Conservation (phyloP, 1,139 yeast species). For the Meyerozyma carpophila region DNA sequence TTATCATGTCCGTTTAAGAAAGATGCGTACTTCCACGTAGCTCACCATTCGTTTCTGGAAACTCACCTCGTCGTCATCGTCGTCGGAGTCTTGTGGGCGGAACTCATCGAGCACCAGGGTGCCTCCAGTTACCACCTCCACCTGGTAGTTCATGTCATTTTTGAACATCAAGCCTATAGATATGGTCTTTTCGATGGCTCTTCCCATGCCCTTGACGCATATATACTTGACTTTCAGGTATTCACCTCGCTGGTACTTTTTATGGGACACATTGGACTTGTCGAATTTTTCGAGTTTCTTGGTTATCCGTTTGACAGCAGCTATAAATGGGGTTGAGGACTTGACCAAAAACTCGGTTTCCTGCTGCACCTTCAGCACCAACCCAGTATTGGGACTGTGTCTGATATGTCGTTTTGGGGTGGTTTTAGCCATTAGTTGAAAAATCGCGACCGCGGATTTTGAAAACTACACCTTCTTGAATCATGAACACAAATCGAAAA, state of each 20-base stretch:
- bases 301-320: slow-evolving; percentile 54
- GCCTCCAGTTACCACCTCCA: slow-evolving; percentile 54
- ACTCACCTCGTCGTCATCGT: slow-evolving; percentile 32
- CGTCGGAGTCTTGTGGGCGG: slow-evolving; percentile 15
- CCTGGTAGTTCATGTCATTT: slow-evolving; percentile 36
- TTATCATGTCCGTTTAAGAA: slow-evolving; percentile 25
- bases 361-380: slow-evolving; percentile 26
- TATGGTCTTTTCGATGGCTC: slow-evolving; percentile 50
- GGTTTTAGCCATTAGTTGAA: not conserved
- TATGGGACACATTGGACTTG: slow-evolving; percentile 20
- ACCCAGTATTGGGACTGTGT: slow-evolving; percentile 38
- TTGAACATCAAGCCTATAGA: slow-evolving; percentile 50
- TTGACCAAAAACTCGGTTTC: slow-evolving; percentile 53
- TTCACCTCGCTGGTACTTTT: slow-evolving; percentile 34
- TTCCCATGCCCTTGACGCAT: slow-evolving; percentile 65
- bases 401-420: slow-evolving; percentile 23
- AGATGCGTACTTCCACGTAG: slow-evolving; percentile 51
- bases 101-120: slow-evolving; percentile 64
- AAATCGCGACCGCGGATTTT: not conserved
- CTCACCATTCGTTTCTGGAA: slow-evolving; percentile 52
- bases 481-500: not conserved
- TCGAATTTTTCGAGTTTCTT: slow-evolving; percentile 39
- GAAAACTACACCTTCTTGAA: not conserved
- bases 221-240: slow-evolving; percentile 38
- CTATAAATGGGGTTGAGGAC: slow-evolving; percentile 53